Conservation (phyloP, 257 asterid genomes). For the Thymus mandschuricus region DNA sequence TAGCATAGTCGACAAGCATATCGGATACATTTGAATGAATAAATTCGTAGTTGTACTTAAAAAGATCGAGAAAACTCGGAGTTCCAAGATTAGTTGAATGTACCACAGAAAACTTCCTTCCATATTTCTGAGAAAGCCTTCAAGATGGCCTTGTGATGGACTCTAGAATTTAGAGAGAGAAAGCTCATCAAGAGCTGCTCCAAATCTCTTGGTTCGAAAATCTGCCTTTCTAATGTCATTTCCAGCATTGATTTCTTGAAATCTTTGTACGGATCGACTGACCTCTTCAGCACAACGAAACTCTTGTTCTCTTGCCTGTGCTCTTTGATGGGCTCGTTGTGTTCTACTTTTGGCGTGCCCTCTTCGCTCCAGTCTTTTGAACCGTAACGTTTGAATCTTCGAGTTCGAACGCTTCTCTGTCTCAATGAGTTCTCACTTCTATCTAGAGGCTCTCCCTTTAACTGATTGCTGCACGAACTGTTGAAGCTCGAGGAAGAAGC, state of each 20-base stretch:
- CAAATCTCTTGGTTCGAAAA: slow-evolving; percentile 56
- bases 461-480: not conserved
- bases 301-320: slow-evolving; percentile 39
- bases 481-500: not conserved
- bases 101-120: slow-evolving; percentile 47
- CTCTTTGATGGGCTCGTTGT: not conserved
- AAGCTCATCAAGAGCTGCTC: slow-evolving; percentile 70
- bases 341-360: not conserved
- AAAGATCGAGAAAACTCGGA: no score
- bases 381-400: slow-evolving; percentile 34
- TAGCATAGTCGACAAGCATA: not conserved
- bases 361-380: slow-evolving; percentile 40
- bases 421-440: slow-evolving; percentile 24
- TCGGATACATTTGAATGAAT: not conserved
- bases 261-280: slow-evolving; percentile 63
- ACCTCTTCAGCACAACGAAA: slow-evolving; percentile 64
- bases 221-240: slow-evolving; percentile 63
- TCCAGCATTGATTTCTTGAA: slow-evolving; percentile 77
- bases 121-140: slow-evolving; percentile 65
- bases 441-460: slow-evolving; percentile 16
- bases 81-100: slow-evolving; percentile 11
- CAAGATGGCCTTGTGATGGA: slow-evolving; percentile 61
- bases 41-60: no score
- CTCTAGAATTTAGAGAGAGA: slow-evolving; percentile 63
- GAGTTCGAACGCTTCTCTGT: slow-evolving; percentile 30